A percentile compares a stretch with the other conserved stretches of the same genome.
Evolutionary conservation across 2,329 filamentous ascomycete genomes (phyloP).

Genomic region (Xenosphaeropsis pyriputrescens): DNA sequence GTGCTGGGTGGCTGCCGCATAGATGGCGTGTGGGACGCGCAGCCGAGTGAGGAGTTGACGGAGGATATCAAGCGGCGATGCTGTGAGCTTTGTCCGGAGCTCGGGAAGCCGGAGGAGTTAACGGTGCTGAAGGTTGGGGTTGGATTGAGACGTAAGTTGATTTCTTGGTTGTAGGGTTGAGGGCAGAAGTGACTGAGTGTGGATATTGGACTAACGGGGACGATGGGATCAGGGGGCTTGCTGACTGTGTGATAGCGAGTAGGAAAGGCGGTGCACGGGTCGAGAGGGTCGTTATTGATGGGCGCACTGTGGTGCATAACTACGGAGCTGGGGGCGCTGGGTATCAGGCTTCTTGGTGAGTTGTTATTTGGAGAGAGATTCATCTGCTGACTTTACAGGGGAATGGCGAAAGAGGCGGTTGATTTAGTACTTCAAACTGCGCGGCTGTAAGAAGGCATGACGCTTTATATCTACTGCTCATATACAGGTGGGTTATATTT

Average conservation of each 20-base stretch:
- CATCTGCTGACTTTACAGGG: slow-evolving; percentile 4
- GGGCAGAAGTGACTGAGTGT: slow-evolving; percentile 7
- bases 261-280: slow-evolving; percentile 17
- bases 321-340: slow-evolving; percentile 30
- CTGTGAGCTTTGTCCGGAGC: slow-evolving; percentile 19
- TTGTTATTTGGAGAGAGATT: not conserved
- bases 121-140: slow-evolving; percentile 19
- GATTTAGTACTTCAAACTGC: slow-evolving; percentile 3
- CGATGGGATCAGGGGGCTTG: not conserved
- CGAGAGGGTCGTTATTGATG: slow-evolving; percentile 13
- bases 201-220: slow-evolving; percentile 6
- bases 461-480: no score
- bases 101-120: slow-evolving; percentile 19
- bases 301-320: slow-evolving; percentile 20
- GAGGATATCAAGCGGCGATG: slow-evolving; percentile 19
- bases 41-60: slow-evolving; percentile 16
- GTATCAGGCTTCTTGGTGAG: slow-evolving; percentile 22
- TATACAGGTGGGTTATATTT: no score
- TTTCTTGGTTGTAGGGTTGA: slow-evolving; percentile 7
- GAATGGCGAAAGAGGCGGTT: slow-evolving; percentile 10
- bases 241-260: slow-evolving; percentile 6
- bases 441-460: no score
- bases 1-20: slow-evolving; percentile 20
- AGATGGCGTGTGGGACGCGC: slow-evolving; percentile 18
- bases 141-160: slow-evolving; percentile 16